These are phyloP conservation scores for Verticillium dahliae DNA, from an alignment of 2,329 filamentous ascomycete species.

Conservation along the genomic window DNA sequence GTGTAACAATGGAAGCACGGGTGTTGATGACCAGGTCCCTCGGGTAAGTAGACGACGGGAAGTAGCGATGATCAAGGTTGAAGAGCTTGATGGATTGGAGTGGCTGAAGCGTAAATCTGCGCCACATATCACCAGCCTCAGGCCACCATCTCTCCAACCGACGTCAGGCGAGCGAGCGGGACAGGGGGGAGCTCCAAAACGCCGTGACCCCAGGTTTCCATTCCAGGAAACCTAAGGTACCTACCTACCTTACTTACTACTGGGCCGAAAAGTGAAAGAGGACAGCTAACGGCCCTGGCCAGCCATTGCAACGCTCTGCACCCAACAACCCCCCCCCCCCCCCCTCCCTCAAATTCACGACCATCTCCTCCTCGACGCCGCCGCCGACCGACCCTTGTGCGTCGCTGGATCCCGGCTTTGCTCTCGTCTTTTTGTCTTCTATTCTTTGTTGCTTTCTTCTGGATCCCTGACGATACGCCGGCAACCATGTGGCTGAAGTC, in stretches of 20 bases:
- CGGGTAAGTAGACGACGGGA: no score
- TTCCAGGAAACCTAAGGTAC: not conserved
- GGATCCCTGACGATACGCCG: slow-evolving; percentile 3
- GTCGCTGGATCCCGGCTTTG: slow-evolving; percentile 11
- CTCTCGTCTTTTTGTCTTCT: slow-evolving; percentile 5
- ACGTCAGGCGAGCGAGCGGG: not conserved
- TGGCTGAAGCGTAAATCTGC: not conserved
- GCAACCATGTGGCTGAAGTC: slow-evolving; percentile 38
- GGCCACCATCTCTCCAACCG: not conserved
- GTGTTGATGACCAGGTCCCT: not conserved
- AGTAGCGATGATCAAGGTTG: not conserved
- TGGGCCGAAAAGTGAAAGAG: slow-evolving; percentile 12
- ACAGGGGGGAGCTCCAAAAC: slow-evolving; percentile 12
- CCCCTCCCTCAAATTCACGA: slow-evolving; percentile 8
- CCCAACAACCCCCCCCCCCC: not conserved
- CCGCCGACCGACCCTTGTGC: slow-evolving; percentile 8
- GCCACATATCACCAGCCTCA: not conserved
- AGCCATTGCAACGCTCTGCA: not conserved
- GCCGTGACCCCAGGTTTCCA: not conserved
- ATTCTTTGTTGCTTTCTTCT: not conserved
- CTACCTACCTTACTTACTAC: not conserved
- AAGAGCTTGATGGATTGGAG: slow-evolving; percentile 1
- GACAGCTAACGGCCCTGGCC: slow-evolving; percentile 17
- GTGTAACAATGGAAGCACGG: not conserved
- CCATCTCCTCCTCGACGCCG: slow-evolving; percentile 10